phyloP scores from a whole-genome alignment of 164 flowering plant genomes.

The Paratinospora sagittata region DNA sequence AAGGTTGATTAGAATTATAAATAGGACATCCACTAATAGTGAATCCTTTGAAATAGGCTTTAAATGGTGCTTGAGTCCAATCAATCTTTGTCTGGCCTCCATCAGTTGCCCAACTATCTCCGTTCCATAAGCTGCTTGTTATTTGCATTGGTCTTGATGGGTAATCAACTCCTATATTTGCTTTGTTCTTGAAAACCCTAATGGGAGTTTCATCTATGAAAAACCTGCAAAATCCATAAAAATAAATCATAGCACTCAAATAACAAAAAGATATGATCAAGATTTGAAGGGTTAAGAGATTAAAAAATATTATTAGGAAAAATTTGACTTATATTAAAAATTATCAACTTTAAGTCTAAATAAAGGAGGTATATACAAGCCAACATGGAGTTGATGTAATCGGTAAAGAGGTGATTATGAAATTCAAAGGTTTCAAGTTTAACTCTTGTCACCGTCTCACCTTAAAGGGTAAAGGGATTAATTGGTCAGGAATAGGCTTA shows the following conservation, averaged over 20 bases:
- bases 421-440: too few relatives aligned
- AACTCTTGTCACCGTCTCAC: too few relatives aligned
- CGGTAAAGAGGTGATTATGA: too few relatives aligned
- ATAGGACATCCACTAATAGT: slow-evolving; percentile 38
- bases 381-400: too few relatives aligned
- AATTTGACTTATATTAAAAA: too few relatives aligned
- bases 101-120: slow-evolving; percentile 63
- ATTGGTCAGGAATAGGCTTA: too few relatives aligned
- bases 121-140: slow-evolving; percentile 60
- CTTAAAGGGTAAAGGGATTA: too few relatives aligned
- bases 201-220: slow-evolving; percentile 59
- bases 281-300: too few relatives aligned
- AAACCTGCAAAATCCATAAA: slow-evolving; percentile 32
- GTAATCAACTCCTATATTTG: slow-evolving; percentile 35
- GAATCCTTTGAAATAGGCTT: slow-evolving; percentile 37
- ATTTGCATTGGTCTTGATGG: slow-evolving; percentile 54
- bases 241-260: background rate
- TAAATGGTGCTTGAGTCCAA: slow-evolving; percentile 59
- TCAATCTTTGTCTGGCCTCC: slow-evolving; percentile 47
- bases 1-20: background rate
- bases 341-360: too few relatives aligned
- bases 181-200: slow-evolving; percentile 54
- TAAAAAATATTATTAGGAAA: too few relatives aligned
- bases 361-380: too few relatives aligned
- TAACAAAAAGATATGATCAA: background rate